Conservation (phyloP, 768 basidiomycete species). For the Russula ochroleuca region DNA sequence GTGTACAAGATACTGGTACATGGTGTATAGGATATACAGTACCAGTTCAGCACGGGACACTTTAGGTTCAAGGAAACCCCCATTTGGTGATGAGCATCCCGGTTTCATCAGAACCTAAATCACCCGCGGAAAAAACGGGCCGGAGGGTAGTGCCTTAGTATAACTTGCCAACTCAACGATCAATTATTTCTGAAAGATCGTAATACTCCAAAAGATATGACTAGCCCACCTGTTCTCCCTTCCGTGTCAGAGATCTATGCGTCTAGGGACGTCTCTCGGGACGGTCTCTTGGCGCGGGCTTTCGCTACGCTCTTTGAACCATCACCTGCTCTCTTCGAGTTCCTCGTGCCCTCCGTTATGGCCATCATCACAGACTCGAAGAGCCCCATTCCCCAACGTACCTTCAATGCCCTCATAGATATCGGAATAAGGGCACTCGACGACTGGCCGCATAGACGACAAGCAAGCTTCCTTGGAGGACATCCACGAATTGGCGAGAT, state of each 20-base stretch:
- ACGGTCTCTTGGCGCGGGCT: slow-evolving; percentile 34
- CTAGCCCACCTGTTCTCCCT: slow-evolving; percentile 14
- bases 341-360: slow-evolving; percentile 56
- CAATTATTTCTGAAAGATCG: background rate
- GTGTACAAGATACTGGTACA: background rate
- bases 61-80: background rate
- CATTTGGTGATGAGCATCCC: background rate
- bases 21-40: background rate
- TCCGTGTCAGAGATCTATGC: slow-evolving; percentile 17
- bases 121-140: background rate
- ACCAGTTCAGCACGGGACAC: background rate
- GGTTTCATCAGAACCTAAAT: background rate
- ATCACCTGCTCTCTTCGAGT: slow-evolving; percentile 59
- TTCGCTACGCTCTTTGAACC: slow-evolving; percentile 40
- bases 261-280: slow-evolving; percentile 14
- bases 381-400: slow-evolving; percentile 1
- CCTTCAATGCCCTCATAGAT: slow-evolving; percentile 57
- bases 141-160: background rate
- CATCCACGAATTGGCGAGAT: slow-evolving; percentile 90
- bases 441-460: slow-evolving; percentile 49
- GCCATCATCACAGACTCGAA: slow-evolving; percentile 37
- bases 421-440: slow-evolving; percentile 45
- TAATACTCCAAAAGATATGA: slow-evolving; percentile 5
- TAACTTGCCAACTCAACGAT: background rate
- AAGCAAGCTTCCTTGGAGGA: slow-evolving; percentile 66